These are phyloP conservation scores for Oryza coarctata DNA, from an alignment of 176 grass and related monocot species.

Conservation along the genomic window DNA sequence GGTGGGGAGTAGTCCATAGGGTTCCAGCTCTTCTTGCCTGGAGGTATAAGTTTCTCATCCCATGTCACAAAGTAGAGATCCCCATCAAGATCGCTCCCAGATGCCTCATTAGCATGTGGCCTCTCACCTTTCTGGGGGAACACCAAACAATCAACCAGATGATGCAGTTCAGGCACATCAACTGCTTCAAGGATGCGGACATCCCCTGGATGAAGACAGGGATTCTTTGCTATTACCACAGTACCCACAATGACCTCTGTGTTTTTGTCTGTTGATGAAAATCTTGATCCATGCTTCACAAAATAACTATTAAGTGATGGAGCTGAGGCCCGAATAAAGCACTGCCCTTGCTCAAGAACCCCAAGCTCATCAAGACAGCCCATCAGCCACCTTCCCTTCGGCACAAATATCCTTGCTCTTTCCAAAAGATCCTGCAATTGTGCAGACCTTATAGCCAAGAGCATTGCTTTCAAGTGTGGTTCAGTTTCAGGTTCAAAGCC, in stretches of 20 bases:
- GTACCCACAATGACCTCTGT: conserved; percentile 63
- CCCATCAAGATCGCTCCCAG: conserved; percentile 92
- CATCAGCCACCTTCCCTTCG: conserved; percentile 88
- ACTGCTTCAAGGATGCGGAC: conserved; percentile 83
- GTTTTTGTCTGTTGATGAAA: conserved; percentile 49
- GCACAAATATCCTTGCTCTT: conserved; percentile 86
- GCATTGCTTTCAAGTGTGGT: conserved; percentile 77
- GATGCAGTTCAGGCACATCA: conserved; percentile 65
- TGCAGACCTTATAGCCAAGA: conserved; percentile 71
- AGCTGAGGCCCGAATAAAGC: conserved; percentile 70
- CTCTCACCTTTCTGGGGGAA: conserved; percentile 85
- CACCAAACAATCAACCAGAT: conserved; percentile 89
- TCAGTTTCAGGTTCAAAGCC: conserved; percentile 72
- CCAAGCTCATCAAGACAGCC: conserved; percentile 89
- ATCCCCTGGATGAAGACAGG: conserved; percentile 91
- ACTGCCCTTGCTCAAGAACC: conserved; percentile 75
- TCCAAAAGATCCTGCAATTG: conserved; percentile 65
- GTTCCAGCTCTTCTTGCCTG: conserved; percentile 67
- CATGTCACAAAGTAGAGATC: conserved; percentile 94
- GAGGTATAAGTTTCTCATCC: conserved; percentile 83
- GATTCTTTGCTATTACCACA: conserved; percentile 86
- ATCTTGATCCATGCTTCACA: conserved; percentile 60
- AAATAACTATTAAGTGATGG: conserved; percentile 68
- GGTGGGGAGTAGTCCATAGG: conserved; percentile 72
- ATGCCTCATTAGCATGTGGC: conserved; percentile 87